Base-by-base conservation (phyloP, 1,284 basidiomycete species). In the Volvariella volvacea region DNA sequence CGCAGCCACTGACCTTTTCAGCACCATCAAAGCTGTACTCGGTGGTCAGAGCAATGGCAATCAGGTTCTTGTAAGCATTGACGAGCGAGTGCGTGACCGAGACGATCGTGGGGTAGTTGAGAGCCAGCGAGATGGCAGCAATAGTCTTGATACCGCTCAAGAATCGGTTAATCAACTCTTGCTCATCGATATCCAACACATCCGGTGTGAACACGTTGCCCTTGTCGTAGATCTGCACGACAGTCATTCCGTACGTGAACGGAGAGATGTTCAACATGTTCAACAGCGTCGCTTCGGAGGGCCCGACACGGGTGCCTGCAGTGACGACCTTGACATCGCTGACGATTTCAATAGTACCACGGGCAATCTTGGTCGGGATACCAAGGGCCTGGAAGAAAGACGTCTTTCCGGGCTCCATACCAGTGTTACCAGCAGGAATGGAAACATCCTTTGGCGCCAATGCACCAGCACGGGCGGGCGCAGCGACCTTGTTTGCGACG, bases 351-450 rank as follows among this genome's bases (percentile, higher is more conserved):
- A 99, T 99, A 47, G 96, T 99, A 82, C 95, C 95, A 87, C 95
- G 90, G 49, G 96, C 94, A 61, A 99, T 99, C 85, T 99, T 99
- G 71, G 95, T 99, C 43, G 96, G 95, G 68, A 99, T 94, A 79
- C 91, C 89, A 62, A 99, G 87, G 50, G 95, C 95, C 80, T 99
- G 95, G 92, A 99, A 99, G 92, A 99, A 99, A 60, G 93, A 94
- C 51, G 93, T 97, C 80, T 97, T 97, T 63, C 93, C 93, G 61
- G 95, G 95, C 70, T 98, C 96, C 95, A 99, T 99, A 70, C 95
- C 95, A 50, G 95, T 99, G 87, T 98, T 98, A 53, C 93, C 90
- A 47, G 84, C 92, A 44, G 92, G 89, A 61, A 99, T 90, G 54
- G 68, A 77, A 65, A 99, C 95, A 64, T 98, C 88, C 71, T 78